Evolutionary conservation across 805 yeast genomes (phyloP), one percentile per base, ranked within the genome.

Genomic region (Lachancea dasiensis): DNA sequence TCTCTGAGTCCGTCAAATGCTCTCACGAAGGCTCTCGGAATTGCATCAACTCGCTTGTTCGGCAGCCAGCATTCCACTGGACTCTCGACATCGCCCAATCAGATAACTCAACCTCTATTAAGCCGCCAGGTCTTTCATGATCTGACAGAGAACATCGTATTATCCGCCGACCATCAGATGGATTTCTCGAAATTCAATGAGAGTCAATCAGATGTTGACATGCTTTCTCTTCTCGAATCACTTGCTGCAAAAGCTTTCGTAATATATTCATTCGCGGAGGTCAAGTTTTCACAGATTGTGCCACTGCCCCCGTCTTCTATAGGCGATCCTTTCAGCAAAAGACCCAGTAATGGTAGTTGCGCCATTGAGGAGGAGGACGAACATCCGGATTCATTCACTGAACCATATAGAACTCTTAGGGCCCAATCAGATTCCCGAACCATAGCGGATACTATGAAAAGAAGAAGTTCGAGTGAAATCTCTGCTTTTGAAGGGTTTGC

Each of bases 221-320:
- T 73, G 15, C 58, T 72, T 5, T 48, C 54, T 19, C 67, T 70
- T 39, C 65, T 89, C 42, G 95, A 87, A 57, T 68, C 77, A 1
- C 64, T 86, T 31, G 86, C 95, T 2, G 86, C 96, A 1, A 87
- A 86, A 64, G 86, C 95, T 0, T 92, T 87, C 54, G 95, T 95
- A 0, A 79, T 92, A 15, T 78, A 80, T 46, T 68, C 86, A 22
- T 87, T 81, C 65, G 97, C 97, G 0, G 95, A 87, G 48, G 87
- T 86, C 19, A 92, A 92, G 60, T 86, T 81, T 51, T 71, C 81
- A 28, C 97, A 90, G 63, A 67, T 89, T 49, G 75, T 82, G 25
- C 95, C 95, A 7, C 81, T 86, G 1, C 65, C 65, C 11, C 44
- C 45, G 17, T 53, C 58, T 3, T 39, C 54, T 6, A 45, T 23